Evolutionary conservation across 805 yeast genomes (phyloP).

Genomic region (Suhomyces emberorum): DNA sequence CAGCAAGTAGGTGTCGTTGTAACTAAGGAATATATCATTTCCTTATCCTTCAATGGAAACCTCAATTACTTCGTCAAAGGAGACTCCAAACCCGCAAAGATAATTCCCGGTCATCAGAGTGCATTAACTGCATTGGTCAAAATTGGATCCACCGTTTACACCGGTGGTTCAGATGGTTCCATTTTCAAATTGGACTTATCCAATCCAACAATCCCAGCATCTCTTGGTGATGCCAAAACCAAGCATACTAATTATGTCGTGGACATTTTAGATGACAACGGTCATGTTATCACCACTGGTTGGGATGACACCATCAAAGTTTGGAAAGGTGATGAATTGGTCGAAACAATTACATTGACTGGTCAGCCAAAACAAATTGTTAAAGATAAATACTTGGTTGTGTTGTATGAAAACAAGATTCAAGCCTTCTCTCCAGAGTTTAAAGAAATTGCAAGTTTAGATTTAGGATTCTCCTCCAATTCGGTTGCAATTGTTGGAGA

Average conservation of each 20-base stretch:
- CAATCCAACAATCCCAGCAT: constrained; percentile 27
- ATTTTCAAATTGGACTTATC: constrained; percentile 55
- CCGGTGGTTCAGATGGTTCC: constrained; percentile 85
- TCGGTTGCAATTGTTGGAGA: constrained; percentile 22
- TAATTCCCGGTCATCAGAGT: constrained; percentile 76
- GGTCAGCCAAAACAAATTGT: constrained; percentile 38
- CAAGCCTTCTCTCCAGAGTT: constrained; percentile 18
- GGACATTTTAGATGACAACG: constrained; percentile 37
- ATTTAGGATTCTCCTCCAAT: constrained; percentile 22
- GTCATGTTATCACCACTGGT: constrained; percentile 51
- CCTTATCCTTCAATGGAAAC: constrained; percentile 71
- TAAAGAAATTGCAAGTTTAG: constrained; percentile 12
- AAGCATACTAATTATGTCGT: constrained; percentile 68
- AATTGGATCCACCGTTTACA: constrained; percentile 30
- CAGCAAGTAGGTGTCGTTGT: constrained; percentile 82
- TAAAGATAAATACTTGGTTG: constrained; percentile 24
- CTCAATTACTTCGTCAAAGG: constrained; percentile 55
- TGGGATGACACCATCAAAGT: constrained; percentile 82
- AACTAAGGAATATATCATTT: constrained; percentile 54
- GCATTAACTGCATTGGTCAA: constrained; percentile 61
- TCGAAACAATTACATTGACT: constrained; percentile 12
- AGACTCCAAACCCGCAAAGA: constrained; percentile 29
- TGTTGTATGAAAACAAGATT: constrained; percentile 30
- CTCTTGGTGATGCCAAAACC: constrained; percentile 29
- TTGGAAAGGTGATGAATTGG: constrained; percentile 23